These are phyloP conservation scores for Hemileccinum impolitum DNA, from an alignment of 768 basidiomycete species.

Conservation along the genomic window DNA sequence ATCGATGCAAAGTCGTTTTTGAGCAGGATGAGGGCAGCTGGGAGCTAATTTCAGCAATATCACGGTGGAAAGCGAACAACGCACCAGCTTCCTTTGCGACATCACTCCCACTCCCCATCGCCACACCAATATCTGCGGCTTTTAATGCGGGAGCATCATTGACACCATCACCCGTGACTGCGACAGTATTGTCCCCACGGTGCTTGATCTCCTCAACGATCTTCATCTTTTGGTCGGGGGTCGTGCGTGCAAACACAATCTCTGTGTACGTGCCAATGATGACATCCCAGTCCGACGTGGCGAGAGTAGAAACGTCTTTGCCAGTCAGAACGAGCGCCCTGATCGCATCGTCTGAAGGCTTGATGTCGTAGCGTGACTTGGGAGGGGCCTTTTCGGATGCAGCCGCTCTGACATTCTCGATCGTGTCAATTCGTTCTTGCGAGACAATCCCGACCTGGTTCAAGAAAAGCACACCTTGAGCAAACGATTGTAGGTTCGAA, in stretches of 20 bases:
- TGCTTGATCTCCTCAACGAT: constrained; percentile 54
- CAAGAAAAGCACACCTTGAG: background rate
- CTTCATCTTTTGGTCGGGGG: constrained; percentile 54
- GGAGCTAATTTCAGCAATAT: background rate
- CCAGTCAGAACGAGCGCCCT: constrained; percentile 45
- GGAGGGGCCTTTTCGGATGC: constrained; percentile 12
- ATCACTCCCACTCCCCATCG: constrained; percentile 46
- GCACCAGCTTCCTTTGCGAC: constrained; percentile 54
- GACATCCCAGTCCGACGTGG: constrained; percentile 37
- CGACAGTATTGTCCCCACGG: constrained; percentile 46
- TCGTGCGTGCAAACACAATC: constrained; percentile 55
- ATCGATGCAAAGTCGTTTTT: constrained; percentile 60
- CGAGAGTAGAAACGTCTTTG: constrained; percentile 37
- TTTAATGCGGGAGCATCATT: constrained; percentile 52
- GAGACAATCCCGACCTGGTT: constrained; percentile 43
- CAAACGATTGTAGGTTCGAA: background rate
- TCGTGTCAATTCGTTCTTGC: constrained; percentile 36
- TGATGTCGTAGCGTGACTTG: constrained; percentile 25
- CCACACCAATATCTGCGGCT: constrained; percentile 53
- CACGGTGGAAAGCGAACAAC: background rate
- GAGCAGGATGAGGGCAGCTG: constrained; percentile 45
- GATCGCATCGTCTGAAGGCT: constrained; percentile 35
- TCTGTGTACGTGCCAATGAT: constrained; percentile 36
- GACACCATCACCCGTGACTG: constrained; percentile 56
- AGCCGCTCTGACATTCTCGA: constrained; percentile 22